Evolutionary conservation across 345 rosid species (phyloP), one percentile per base, ranked within the genome.

Genomic region (Clausena lansium): DNA sequence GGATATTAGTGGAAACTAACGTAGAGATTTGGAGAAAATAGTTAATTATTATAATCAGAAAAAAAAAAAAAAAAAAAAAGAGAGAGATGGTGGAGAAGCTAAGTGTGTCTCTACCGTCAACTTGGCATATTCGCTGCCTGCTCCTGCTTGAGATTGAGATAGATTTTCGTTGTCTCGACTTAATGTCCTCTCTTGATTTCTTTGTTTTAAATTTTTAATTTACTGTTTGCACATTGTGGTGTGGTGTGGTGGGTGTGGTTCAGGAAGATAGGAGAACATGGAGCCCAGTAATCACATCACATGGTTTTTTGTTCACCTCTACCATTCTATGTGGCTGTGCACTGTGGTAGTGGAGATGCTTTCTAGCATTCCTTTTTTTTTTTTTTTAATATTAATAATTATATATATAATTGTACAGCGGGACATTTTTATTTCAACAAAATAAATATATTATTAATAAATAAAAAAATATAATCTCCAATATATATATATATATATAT

Each of bases 101-200:
- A 20, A 27, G 82, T 3, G 78, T 67, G 27, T 81, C 81, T 84
- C 77, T 41, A 87, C 92, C 90, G 92, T 87, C 78, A 69, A 82
- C 54, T 41, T 39, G 87, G 92, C 87, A 89, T 87, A 84, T 89
- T 85, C 89, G 59, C 36, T 81, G 41, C 71, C 76, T 45, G 5
- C 50, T 45, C 17, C 50, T 45, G 50, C 50, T 45, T 45, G 17
- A 50, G 25, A 64, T 55, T 10, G 76, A 68, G 65, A 63, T 60
- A 50, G 82, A 80, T 67, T 81, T 84, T 13, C 55, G 35, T 76
- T 74, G 84, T 81, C 83, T 70, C 70, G 72, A 60, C 74, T 52
- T 50, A 20, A 15, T 68, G 70, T 55, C 69, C 14, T 13, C 32
- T 55, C 74, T 39, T 25, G 60, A 14, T 63, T 63, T 13, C 38